phyloP scores from a whole-genome alignment of 257 asterid genomes.

The Craterostigma plantagineum region DNA sequence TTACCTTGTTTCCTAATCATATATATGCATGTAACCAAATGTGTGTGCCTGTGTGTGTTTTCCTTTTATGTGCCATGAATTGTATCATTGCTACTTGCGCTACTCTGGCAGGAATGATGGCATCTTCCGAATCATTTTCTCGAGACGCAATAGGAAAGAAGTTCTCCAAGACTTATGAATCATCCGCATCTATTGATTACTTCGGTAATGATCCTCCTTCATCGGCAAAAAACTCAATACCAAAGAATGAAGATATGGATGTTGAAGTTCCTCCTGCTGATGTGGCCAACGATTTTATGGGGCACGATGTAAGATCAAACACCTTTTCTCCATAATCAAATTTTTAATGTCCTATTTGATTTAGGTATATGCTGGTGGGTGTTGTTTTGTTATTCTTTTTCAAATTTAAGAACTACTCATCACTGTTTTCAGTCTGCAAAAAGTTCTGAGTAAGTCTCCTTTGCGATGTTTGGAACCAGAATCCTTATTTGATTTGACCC shows the following conservation, averaged over 20 bases:
- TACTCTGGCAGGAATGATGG: constrained; percentile 11
- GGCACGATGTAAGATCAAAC: constrained; percentile 54
- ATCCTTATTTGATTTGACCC: too few relatives aligned
- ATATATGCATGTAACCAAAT: too few relatives aligned
- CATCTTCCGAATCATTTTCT: constrained; percentile 20
- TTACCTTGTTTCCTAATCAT: too few relatives aligned
- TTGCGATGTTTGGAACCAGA: too few relatives aligned
- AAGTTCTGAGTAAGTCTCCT: too few relatives aligned
- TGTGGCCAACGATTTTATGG: constrained; percentile 60
- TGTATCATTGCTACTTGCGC: too few relatives aligned
- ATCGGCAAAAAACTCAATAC: constrained; percentile 9
- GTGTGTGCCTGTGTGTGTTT: too few relatives aligned
- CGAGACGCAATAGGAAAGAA: constrained; percentile 35
- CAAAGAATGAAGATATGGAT: constrained; percentile 31
- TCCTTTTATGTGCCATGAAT: too few relatives aligned
- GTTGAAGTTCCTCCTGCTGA: constrained; percentile 27
- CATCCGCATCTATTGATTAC: constrained; percentile 21
- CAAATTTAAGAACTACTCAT: too few relatives aligned
- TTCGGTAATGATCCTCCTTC: constrained; percentile 16
- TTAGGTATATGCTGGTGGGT: neutral
- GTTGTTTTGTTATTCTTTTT: neutral
- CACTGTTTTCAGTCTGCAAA: too few relatives aligned
- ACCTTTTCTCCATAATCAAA: neutral
- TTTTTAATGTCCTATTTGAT: neutral
- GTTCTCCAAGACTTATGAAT: constrained; percentile 30